A percentile compares a stretch with the other conserved stretches of the same genome.
Conservation (phyloP, 495 filamentous ascomycete species). For the Pyronema domesticum region DNA sequence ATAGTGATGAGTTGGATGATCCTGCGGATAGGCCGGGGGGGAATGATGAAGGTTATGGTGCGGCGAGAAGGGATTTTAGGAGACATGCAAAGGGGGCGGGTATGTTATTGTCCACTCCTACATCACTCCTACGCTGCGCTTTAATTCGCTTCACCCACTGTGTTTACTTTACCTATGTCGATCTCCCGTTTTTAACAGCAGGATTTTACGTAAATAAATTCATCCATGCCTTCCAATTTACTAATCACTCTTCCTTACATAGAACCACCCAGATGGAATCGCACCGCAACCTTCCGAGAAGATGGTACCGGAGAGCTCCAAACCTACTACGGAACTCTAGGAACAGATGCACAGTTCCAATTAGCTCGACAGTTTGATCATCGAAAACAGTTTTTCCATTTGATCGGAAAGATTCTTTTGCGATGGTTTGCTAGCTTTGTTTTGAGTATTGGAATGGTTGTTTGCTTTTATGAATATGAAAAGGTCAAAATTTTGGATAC, state of each 20-base stretch:
- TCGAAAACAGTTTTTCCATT: conserved; percentile 10
- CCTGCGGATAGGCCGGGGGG: conserved; percentile 2
- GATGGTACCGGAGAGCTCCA: conserved; percentile 6
- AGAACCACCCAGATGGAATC: background rate
- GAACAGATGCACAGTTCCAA: conserved; percentile 1
- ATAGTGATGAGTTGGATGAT: conserved; percentile 30
- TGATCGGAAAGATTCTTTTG: conserved; percentile 10
- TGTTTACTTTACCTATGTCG: too few relatives aligned
- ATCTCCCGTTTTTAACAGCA: background rate
- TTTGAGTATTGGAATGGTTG: conserved; percentile 6
- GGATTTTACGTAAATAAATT: background rate
- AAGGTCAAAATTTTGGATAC: conserved; percentile 10
- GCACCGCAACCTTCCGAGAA: background rate
- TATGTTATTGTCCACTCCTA: background rate
- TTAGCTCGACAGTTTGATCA: conserved; percentile 7
- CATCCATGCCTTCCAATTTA: background rate
- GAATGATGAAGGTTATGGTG: background rate
- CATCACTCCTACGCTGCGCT: too few relatives aligned
- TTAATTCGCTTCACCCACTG: background rate
- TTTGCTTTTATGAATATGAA: conserved; percentile 11
- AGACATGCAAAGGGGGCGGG: background rate
- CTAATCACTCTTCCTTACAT: background rate
- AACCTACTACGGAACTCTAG: conserved; percentile 6
- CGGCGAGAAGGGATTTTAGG: conserved; percentile 7
- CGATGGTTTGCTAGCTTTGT: conserved; percentile 9